These are phyloP conservation scores for Penicillium samsonianum DNA, from an alignment of 495 filamentous ascomycete genomes.

Conservation along the genomic window DNA sequence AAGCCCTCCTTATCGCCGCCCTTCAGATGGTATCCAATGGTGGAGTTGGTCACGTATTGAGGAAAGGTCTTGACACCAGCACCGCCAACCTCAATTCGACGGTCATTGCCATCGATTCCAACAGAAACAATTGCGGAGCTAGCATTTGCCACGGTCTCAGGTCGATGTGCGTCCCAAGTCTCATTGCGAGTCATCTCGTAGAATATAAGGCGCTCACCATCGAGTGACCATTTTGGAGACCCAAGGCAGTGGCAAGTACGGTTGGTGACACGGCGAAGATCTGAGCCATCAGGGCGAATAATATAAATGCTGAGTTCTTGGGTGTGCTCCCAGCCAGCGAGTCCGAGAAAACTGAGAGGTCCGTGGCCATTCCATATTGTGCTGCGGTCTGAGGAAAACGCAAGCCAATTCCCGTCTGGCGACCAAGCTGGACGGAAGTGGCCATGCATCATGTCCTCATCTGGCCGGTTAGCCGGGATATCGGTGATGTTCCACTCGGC, in stretches of 20 bases:
- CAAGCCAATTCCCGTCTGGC: slow-evolving; percentile 29
- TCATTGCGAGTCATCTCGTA: slow-evolving; percentile 33
- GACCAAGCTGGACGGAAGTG: slow-evolving; percentile 38
- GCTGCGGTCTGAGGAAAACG: slow-evolving; percentile 29
- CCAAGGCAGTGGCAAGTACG: slow-evolving; percentile 25
- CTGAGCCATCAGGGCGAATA: slow-evolving; percentile 30
- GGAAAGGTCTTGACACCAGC: slow-evolving; percentile 30
- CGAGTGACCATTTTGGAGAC: slow-evolving; percentile 32
- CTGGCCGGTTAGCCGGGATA: slow-evolving; percentile 7
- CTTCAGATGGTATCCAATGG: slow-evolving; percentile 31
- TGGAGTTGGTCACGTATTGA: slow-evolving; percentile 25
- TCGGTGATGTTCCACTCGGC: slow-evolving; percentile 31
- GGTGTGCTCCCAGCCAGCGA: slow-evolving; percentile 35
- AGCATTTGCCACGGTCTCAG: slow-evolving; percentile 18
- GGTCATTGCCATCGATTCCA: slow-evolving; percentile 25
- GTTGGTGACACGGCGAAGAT: slow-evolving; percentile 24
- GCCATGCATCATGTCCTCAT: slow-evolving; percentile 17
- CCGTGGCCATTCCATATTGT: slow-evolving; percentile 31
- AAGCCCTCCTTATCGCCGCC: slow-evolving; percentile 23
- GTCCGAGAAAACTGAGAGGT: slow-evolving; percentile 18
- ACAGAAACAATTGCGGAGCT: slow-evolving; percentile 29
- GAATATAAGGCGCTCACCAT: slow-evolving; percentile 30
- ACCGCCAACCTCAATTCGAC: slow-evolving; percentile 17
- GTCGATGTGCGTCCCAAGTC: slow-evolving; percentile 34
- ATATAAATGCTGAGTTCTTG: slow-evolving; percentile 35